Evolutionary conservation across 2,329 filamentous ascomycete genomes (phyloP).

Genomic region (Didymella sp.): DNA sequence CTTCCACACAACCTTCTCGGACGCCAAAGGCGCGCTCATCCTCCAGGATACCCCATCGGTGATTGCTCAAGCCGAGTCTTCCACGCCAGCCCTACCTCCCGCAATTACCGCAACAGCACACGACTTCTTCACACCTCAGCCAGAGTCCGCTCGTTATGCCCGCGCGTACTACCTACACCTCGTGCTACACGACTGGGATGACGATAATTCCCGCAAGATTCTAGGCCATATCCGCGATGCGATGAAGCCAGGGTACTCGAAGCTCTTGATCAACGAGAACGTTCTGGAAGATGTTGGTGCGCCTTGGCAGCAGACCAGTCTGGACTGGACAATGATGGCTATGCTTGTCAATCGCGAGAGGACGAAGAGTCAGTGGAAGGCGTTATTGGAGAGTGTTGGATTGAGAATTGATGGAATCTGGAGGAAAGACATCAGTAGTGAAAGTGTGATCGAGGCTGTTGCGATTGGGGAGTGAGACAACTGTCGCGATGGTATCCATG

Average conservation of each 20-base stretch:
- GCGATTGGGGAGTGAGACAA: too few relatives aligned
- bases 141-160: neutral
- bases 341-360: conserved; percentile 3
- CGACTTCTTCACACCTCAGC: neutral
- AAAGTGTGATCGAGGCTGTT: neutral
- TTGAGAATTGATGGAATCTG: neutral
- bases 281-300: conserved; percentile 8
- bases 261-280: conserved; percentile 17
- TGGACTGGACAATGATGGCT: conserved; percentile 11
- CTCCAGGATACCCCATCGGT: neutral
- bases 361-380: conserved; percentile 2
- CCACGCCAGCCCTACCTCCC: neutral
- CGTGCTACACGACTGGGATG: conserved; percentile 4
- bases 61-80: neutral
- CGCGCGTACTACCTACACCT: conserved; percentile 4
- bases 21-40: neutral
- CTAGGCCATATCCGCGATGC: conserved; percentile 13
- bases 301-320: neutral
- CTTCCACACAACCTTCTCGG: neutral
- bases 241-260: conserved; percentile 22
- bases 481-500: too few relatives aligned
- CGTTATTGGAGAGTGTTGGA: neutral
- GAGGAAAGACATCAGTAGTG: neutral
- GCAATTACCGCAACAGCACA: neutral
- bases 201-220: neutral